These are phyloP conservation scores for Schwanniomyces pseudopolymorphus DNA, from an alignment of 805 yeast species.

Conservation along the genomic window DNA sequence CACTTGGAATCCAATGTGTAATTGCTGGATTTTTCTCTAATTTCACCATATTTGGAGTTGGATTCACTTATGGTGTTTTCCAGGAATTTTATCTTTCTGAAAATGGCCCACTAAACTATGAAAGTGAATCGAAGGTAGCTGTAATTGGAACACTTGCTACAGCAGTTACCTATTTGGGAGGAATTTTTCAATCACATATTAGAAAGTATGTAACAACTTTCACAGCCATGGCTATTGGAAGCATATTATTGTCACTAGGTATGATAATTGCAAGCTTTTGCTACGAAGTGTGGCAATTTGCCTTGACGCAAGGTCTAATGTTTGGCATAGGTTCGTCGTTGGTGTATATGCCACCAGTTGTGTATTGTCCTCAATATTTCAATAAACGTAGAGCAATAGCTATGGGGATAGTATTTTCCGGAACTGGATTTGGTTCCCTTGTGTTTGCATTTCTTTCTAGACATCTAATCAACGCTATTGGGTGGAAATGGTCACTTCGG, in stretches of 20 bases:
- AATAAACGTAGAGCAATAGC: constrained; percentile 30
- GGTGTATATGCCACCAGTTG: constrained; percentile 32
- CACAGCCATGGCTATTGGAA: constrained; percentile 26
- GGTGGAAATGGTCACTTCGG: constrained; percentile 36
- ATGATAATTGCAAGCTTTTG: constrained; percentile 25
- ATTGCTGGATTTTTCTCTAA: constrained; percentile 21
- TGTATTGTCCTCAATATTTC: constrained; percentile 31
- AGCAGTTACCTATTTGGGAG: constrained; percentile 26
- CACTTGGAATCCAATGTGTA: constrained; percentile 11
- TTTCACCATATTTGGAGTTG: constrained; percentile 35
- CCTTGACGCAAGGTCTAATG: constrained; percentile 30
- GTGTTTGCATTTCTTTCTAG: constrained; percentile 27
- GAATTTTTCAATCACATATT: constrained; percentile 23
- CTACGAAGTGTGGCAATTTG: constrained; percentile 21
- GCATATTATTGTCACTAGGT: constrained; percentile 23
- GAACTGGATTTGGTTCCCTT: constrained; percentile 37
- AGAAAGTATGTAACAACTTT: constrained; percentile 15
- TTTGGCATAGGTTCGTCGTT: constrained; percentile 33
- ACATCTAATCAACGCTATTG: constrained; percentile 21
- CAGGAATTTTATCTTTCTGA: constrained; percentile 31
- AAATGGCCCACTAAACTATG: constrained; percentile 24
- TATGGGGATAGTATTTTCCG: constrained; percentile 33
- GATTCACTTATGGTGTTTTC: constrained; percentile 37
- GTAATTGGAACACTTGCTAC: constrained; percentile 33
- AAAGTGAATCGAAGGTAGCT: constrained; percentile 25